Base-by-base conservation (phyloP, 2,329 filamentous ascomycete species). In the Penicillium sp. region DNA sequence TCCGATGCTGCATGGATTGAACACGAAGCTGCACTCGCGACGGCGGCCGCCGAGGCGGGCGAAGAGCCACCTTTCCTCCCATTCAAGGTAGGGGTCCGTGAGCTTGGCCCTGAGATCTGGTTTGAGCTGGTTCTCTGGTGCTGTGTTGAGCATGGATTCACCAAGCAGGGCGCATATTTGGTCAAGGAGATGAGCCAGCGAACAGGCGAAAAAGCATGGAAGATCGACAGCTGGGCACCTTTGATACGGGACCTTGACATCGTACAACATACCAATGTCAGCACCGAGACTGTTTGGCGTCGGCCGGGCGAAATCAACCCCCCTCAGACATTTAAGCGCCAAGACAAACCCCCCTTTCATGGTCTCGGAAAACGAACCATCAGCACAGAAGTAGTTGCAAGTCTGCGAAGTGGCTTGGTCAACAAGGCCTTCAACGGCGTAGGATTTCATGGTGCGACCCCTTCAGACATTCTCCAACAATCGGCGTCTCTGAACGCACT, bases 361-460 rank as follows among this genome's bases (percentile, higher is more conserved):
- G 78, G 79, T n/a, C 74, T 81, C 37, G 79, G 76, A 2, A 61
- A 64, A 45, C 73, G 78, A 53, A 86, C 83, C 0, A 81, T 89
- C 66, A 87, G 85, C 67, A 78, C 79, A 45, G 86, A 89, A 71
- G 80, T 88, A 11, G 79, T 87, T 28, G 76, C 81, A 55, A 82
- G 83, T 6, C 79, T 86, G 43, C 74, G 86, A 33, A 83, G 86
- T 66, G 82, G 80, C 16, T 70, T 86, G 14, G 69, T 82, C 43
- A 83, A 81, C 61, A 68, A 71, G 13, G 70, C 82, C 45, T 79
- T 78, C 57, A 66, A 80, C 25, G 81, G 80, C 48, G 35, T 78
- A 66, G 62, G 69, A 63, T 57, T 73, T 72, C 38, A 74, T 69
- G 64, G 68, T 59, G n/a, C 69, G 76, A 56, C 68, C 46, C 68